Base-by-base conservation (phyloP, 352 stramenopile species). In the Elongisporangium prolatum region DNA sequence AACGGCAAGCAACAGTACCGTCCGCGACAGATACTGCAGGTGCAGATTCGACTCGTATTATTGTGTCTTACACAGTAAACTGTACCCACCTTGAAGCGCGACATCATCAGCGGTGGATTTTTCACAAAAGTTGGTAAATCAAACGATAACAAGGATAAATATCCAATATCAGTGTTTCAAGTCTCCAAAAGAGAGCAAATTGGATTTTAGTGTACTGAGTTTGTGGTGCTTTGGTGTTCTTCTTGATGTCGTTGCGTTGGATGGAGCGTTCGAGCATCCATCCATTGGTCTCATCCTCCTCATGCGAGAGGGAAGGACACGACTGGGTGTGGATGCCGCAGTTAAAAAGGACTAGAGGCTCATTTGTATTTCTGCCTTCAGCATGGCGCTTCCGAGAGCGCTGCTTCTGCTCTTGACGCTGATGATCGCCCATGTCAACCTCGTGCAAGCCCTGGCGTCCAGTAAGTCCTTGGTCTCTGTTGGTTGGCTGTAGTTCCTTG, bases 401-500 rank as follows among this genome's bases (percentile, higher is more conserved):
- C 34, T 44, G 34, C 34, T 44, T 44, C 34, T 44, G 10, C 34
- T 44, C 10, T 17, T 16, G 10, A 2, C 34, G 11, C 34, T 44
- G 34, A 11, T 44, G 34, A 17, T 44, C 34, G 14, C 34, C 4
- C 4, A 9, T 17, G 34, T 44, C 5, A 13, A 17, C 8, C 34
- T 44, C 34, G 34, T 44, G 34, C 34, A 44, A 2, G 58, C 58
- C 22, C 38, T 63, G 4, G 44, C 58, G 48, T 63, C 58, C 14
- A 59, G 58, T 63, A 57, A 49, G 56, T 17, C 34, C 2, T 44
- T 2, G 34, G 34, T 4, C 17, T 44, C 34, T 44, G 34, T 1
- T 17, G 17, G 11, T 44, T 13, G 10, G 17, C 0, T 13, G 11
- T 44, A 44, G 34, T 13, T 61, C 17, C 25, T 11, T n/a, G n/a